These are phyloP conservation scores for Elymus sibiricus DNA, from an alignment of 176 grass and related monocot species.

Conservation along the genomic window DNA sequence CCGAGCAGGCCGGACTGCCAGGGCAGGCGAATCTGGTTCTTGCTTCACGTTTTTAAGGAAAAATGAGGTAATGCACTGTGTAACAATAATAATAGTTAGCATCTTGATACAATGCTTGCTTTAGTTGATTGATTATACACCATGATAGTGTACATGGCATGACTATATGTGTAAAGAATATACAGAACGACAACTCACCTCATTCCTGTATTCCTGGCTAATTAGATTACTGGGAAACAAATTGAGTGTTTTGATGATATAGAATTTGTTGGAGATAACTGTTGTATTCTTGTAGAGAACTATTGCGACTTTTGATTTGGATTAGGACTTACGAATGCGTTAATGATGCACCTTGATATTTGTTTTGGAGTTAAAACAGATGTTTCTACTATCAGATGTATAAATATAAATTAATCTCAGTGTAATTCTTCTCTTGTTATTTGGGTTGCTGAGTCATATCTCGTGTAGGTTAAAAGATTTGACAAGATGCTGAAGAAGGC, in stretches of 20 bases:
- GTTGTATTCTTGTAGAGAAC: not conserved
- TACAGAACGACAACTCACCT: not conserved
- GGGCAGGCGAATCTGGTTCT: conserved; percentile 69
- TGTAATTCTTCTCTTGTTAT: not conserved
- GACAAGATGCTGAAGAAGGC: conserved; percentile 81
- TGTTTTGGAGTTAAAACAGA: conserved; percentile 19
- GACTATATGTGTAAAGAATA: not conserved
- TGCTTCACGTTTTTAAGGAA: conserved; percentile 92
- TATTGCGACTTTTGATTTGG: not conserved
- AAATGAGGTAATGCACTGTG: conserved; percentile 61
- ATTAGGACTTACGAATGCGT: not conserved
- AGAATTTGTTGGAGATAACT: not conserved
- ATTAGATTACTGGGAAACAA: not conserved
- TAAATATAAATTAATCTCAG: not conserved
- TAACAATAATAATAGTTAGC: not conserved
- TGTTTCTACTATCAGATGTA: conserved; percentile 3
- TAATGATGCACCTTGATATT: not conserved
- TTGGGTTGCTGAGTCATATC: conserved; percentile 25
- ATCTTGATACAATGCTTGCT: not conserved
- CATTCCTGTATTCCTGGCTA: not conserved
- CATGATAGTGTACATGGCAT: conserved; percentile 1
- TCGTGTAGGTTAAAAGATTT: conserved; percentile 63
- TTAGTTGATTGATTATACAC: conserved; percentile 13
- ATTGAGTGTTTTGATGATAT: not conserved
- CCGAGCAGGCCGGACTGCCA: conserved; percentile 86